Evolutionary conservation across 2,329 filamentous ascomycete genomes (phyloP).

Genomic region (Colletotrichum sp.): DNA sequence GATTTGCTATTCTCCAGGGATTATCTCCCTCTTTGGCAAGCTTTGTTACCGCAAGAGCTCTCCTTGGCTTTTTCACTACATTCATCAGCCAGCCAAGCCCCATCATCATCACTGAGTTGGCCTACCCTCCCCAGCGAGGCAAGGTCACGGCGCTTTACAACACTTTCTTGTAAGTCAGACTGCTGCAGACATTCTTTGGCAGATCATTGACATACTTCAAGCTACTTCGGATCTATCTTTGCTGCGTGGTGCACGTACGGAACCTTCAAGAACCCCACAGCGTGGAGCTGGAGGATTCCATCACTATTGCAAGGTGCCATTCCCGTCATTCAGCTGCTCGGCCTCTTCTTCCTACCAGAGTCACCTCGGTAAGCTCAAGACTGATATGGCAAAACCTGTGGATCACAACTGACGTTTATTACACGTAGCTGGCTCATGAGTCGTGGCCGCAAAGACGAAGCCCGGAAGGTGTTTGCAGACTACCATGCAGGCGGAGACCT

Average conservation of each 20-base stretch:
- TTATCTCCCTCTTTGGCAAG: conserved; percentile 23
- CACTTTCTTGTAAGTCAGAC: conserved; percentile 26
- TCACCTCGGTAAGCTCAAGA: conserved; percentile 43
- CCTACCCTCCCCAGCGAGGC: conserved; percentile 37
- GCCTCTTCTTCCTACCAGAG: conserved; percentile 51
- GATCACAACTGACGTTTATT: neutral
- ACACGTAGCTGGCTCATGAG: conserved; percentile 59
- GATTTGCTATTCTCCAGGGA: conserved; percentile 32
- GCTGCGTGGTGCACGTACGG: conserved; percentile 32
- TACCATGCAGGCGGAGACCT: conserved; percentile 58
- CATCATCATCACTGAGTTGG: conserved; percentile 37
- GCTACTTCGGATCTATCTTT: conserved; percentile 32
- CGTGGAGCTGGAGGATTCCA: conserved; percentile 31
- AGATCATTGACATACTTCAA: conserved; percentile 27
- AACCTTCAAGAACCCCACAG: conserved; percentile 35
- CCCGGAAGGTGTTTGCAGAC: conserved; percentile 55
- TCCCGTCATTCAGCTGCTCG: conserved; percentile 31
- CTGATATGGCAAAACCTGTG: accelerated
- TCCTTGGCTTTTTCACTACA: conserved; percentile 36
- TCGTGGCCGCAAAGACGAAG: conserved; percentile 56
- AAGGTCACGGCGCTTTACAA: conserved; percentile 49
- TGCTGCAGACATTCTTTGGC: neutral
- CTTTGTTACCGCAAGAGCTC: conserved; percentile 36
- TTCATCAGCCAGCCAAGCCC: conserved; percentile 34
- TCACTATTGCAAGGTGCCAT: conserved; percentile 40